These are phyloP conservation scores for Aurinia saxatilis DNA, from an alignment of 345 rosid genomes.

Conservation along the genomic window DNA sequence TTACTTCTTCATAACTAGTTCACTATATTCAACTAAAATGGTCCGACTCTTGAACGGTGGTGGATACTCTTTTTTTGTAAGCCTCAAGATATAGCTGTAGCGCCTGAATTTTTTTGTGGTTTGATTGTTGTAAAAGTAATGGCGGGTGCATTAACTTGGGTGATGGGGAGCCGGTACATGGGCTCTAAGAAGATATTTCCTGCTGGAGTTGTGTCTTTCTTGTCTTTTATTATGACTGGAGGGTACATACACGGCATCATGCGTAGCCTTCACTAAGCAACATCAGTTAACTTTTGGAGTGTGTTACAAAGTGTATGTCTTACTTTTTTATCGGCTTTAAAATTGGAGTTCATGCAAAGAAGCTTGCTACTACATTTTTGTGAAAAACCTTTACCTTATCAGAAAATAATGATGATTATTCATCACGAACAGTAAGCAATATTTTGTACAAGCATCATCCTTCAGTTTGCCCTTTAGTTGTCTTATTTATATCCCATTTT, in stretches of 20 bases:
- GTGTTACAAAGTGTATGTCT: neutral
- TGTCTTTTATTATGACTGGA: slow-evolving; percentile 79
- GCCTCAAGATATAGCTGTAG: neutral
- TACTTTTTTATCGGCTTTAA: neutral
- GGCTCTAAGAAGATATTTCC: slow-evolving; percentile 81
- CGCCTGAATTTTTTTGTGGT: neutral
- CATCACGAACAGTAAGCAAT: too few relatives aligned
- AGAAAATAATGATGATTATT: too few relatives aligned
- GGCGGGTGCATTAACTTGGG: slow-evolving; percentile 62
- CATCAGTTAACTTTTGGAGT: neutral
- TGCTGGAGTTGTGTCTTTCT: slow-evolving; percentile 80
- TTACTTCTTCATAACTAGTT: too few relatives aligned
- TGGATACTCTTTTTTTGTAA: too few relatives aligned
- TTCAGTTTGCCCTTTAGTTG: too few relatives aligned
- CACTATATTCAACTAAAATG: too few relatives aligned
- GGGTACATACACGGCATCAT: slow-evolving; percentile 87
- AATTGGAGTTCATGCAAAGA: neutral
- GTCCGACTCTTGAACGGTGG: too few relatives aligned
- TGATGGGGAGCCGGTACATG: slow-evolving; percentile 83
- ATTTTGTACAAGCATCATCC: too few relatives aligned
- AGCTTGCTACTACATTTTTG: slow-evolving; percentile 6
- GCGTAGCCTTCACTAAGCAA: slow-evolving; percentile 42
- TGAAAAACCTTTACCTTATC: too few relatives aligned
- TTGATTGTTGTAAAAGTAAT: slow-evolving; percentile 38
- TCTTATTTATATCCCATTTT: too few relatives aligned